A percentile compares a stretch with the other conserved stretches of the same genome.
phyloP scores from a whole-genome alignment of 805 yeast species.

The Metschnikowia matae region DNA sequence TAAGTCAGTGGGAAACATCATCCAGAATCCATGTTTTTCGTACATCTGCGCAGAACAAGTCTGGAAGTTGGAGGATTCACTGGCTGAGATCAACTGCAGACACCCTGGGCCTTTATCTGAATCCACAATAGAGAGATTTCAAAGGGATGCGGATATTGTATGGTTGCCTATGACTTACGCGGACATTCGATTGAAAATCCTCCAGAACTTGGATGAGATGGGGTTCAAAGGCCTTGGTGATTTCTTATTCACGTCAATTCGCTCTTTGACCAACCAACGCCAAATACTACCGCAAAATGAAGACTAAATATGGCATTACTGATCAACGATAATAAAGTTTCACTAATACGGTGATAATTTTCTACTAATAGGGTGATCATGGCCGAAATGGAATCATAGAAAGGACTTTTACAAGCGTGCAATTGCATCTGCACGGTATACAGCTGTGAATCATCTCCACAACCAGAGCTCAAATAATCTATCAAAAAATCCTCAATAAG shows the following conservation, averaged over 20 bases:
- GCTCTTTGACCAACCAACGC: constrained; percentile 32
- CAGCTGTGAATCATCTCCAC: not conserved
- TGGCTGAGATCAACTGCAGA: constrained; percentile 28
- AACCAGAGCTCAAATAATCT: too few relatives aligned
- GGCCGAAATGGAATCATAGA: not conserved
- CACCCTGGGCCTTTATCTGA: constrained; percentile 54
- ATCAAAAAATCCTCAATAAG: too few relatives aligned
- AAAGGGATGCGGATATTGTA: constrained; percentile 21
- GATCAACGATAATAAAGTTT: not conserved
- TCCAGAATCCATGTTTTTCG: constrained; percentile 51
- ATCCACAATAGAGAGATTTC: constrained; percentile 33
- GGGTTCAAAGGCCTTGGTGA: constrained; percentile 50
- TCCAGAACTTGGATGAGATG: constrained; percentile 36
- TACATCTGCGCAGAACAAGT: constrained; percentile 41
- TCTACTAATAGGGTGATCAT: not conserved
- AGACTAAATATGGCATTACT: not conserved
- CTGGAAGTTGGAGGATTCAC: constrained; percentile 44
- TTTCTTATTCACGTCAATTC: constrained; percentile 51
- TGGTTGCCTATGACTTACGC: constrained; percentile 43
- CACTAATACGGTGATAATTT: not conserved
- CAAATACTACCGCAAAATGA: not conserved
- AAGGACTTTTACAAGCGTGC: not conserved
- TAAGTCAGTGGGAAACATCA: constrained; percentile 38
- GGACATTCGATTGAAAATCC: constrained; percentile 42
- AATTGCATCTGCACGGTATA: not conserved